Percentiles rank a stretch among this genome's conserved stretches.
Evolutionary conservation across 2,329 filamentous ascomycete genomes (phyloP).

Genomic region (Myriosclerotinia duriaeana): DNA sequence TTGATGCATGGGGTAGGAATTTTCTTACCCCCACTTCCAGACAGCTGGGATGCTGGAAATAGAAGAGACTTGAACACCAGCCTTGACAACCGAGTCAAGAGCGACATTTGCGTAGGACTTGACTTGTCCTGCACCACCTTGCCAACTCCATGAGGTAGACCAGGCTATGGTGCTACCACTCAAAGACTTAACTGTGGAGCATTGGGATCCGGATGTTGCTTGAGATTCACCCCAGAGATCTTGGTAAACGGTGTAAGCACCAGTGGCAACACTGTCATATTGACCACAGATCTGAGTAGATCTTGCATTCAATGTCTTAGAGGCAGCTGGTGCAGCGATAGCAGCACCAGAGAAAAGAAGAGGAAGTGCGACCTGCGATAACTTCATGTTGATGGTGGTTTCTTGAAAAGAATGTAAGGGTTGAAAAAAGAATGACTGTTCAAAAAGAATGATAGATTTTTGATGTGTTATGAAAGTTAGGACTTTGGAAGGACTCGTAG

Average conservation of each 20-base stretch:
- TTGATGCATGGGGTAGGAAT: too few relatives aligned
- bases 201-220: slow-evolving; percentile 38
- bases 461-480: not conserved
- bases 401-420: slow-evolving; percentile 2
- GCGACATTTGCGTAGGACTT: slow-evolving; percentile 47
- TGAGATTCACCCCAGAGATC: slow-evolving; percentile 31
- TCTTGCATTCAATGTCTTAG: slow-evolving; percentile 3
- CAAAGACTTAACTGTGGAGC: slow-evolving; percentile 42
- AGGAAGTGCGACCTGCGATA: slow-evolving; percentile 25
- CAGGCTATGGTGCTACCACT: slow-evolving; percentile 42
- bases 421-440: slow-evolving; percentile 14
- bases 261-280: slow-evolving; percentile 34
- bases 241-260: slow-evolving; percentile 45
- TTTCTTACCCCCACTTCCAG: slow-evolving; percentile 44
- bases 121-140: slow-evolving; percentile 41
- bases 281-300: slow-evolving; percentile 31
- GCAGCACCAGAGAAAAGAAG: slow-evolving; percentile 20
- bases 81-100: slow-evolving; percentile 41
- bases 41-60: slow-evolving; percentile 43
- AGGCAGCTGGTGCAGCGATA: slow-evolving; percentile 17
- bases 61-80: slow-evolving; percentile 40
- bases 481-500: not conserved
- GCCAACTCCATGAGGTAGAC: slow-evolving; percentile 46
- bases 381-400: slow-evolving; percentile 23
- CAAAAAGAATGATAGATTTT: slow-evolving; percentile 1